Evolutionary conservation across 257 asterid genomes (phyloP).

Genomic region (Fraxinus americana): DNA sequence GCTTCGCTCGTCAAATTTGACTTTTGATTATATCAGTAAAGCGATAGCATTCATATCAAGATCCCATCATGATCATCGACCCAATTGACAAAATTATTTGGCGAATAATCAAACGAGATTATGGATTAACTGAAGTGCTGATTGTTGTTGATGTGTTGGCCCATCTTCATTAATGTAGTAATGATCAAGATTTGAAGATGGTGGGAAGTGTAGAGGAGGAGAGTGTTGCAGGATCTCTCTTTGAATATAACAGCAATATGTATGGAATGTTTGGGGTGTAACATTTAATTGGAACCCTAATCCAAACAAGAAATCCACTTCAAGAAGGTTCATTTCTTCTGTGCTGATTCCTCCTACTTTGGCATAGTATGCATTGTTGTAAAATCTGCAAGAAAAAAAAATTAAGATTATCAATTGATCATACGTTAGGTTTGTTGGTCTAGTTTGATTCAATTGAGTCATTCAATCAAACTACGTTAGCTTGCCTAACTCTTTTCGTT

Average conservation of each 20-base stretch:
- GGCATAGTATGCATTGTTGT: conserved; percentile 72
- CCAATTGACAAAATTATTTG: background rate
- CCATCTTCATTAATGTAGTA: conserved; percentile 44
- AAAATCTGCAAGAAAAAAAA: conserved; percentile 38
- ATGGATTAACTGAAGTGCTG: conserved; percentile 30
- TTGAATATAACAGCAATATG: conserved; percentile 45
- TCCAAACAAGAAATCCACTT: conserved; percentile 70
- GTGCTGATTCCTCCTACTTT: conserved; percentile 27
- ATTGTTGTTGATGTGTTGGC: conserved; percentile 48
- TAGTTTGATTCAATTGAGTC: too few species aligned
- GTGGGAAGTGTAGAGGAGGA: conserved; percentile 40
- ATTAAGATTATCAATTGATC: background rate
- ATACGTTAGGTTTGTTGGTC: background rate
- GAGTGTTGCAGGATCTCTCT: conserved; percentile 35
- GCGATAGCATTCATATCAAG: background rate
- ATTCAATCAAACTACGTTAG: too few species aligned
- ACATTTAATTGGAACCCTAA: conserved; percentile 61
- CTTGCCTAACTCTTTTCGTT: background rate
- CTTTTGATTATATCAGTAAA: background rate
- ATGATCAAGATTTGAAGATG: conserved; percentile 24
- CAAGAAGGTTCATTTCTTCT: conserved; percentile 67
- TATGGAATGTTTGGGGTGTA: conserved; percentile 49
- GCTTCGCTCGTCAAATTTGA: background rate
- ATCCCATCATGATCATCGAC: background rate
- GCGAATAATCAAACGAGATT: conserved; percentile 1